A percentile compares a stretch with the other conserved stretches of the same genome.
Conservation (phyloP, 495 filamentous ascomycete genomes). For the Usnea hakonensis region DNA sequence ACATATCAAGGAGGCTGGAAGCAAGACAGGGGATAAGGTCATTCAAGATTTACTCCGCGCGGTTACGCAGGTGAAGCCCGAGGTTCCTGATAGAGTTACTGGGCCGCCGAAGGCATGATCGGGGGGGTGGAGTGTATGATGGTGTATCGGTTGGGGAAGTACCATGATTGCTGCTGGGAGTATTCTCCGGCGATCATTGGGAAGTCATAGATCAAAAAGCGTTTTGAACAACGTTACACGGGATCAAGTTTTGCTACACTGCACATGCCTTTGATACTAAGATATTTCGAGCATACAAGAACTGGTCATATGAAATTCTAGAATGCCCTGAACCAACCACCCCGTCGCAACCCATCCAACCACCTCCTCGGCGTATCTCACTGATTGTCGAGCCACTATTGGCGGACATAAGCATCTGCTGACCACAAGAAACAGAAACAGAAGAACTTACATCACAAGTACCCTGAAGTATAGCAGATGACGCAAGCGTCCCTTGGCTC, state of each 20-base stretch:
- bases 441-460: background rate
- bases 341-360: background rate
- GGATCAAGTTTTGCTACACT: background rate
- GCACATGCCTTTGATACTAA: background rate
- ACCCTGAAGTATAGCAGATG: background rate
- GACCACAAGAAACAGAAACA: background rate
- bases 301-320: background rate
- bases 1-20: slow-evolving; percentile 72
- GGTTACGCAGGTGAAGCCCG: slow-evolving; percentile 70
- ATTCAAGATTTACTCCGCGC: slow-evolving; percentile 70
- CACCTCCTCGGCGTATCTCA: background rate
- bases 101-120: slow-evolving; percentile 17
- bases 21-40: slow-evolving; percentile 70
- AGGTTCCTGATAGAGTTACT: slow-evolving; percentile 50
- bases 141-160: background rate
- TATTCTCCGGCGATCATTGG: background rate
- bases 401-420: background rate
- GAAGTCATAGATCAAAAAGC: background rate
- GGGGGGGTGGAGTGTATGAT: slow-evolving; percentile 3
- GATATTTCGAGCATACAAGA: background rate
- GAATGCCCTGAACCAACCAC: background rate
- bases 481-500: background rate
- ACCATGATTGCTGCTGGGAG: background rate
- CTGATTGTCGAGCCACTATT: background rate
- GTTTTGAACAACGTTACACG: background rate